Conservation (phyloP, 116 monocot species). For the Iris pallida region DNA sequence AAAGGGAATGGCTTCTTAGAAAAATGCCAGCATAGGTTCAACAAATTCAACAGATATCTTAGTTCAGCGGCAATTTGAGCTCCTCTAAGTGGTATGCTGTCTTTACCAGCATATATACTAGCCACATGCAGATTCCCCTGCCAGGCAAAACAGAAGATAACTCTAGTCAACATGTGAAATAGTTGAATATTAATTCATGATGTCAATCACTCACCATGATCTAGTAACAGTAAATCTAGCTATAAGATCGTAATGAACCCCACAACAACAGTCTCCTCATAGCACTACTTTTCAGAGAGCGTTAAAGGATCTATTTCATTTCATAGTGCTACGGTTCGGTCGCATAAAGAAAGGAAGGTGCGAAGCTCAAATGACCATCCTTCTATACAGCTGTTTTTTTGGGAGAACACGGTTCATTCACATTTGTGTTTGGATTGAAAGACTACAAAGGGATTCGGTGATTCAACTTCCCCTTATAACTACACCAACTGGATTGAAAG, state of each 20-base stretch:
- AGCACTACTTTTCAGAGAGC: not conserved
- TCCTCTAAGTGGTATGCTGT: constrained; percentile 60
- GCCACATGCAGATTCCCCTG: constrained; percentile 89
- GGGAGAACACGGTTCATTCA: too few species aligned
- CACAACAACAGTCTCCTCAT: not conserved
- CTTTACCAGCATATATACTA: constrained; percentile 81
- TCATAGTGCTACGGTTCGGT: not conserved
- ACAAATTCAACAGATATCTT: constrained; percentile 69
- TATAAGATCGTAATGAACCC: too few species aligned
- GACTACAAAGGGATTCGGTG: too few species aligned
- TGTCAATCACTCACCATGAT: not conserved
- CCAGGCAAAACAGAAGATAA: constrained; percentile 5
- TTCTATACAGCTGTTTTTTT: too few species aligned
- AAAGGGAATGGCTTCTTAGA: constrained; percentile 93
- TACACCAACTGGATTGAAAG: too few species aligned
- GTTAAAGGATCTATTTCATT: not conserved
- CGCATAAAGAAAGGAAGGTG: too few species aligned
- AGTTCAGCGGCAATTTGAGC: constrained; percentile 49
- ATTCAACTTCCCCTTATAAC: too few species aligned
- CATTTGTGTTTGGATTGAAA: too few species aligned
- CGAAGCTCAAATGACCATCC: too few species aligned
- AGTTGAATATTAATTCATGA: not conserved
- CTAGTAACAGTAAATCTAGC: not conserved
- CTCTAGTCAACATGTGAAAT: not conserved
- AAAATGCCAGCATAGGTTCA: constrained; percentile 97